These are phyloP conservation scores for Arabidopsis lyrata DNA, from an alignment of 441 rosid genomes.

Conservation along the genomic window DNA sequence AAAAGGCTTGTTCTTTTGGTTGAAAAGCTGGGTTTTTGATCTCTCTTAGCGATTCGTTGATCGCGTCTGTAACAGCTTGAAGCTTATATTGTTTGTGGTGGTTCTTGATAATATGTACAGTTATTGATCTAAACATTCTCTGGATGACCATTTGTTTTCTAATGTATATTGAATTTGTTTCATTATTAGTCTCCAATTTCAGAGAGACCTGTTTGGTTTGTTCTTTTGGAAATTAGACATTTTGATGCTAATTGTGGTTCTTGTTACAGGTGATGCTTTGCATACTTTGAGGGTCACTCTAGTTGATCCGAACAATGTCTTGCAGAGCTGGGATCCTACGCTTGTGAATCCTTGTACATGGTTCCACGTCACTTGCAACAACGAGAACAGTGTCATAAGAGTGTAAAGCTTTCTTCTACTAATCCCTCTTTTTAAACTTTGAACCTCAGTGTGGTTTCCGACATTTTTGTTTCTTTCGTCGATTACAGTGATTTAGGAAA, in stretches of 20 bases:
- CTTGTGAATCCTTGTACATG: slow-evolving; percentile 99
- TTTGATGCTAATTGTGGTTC: slow-evolving; percentile 25
- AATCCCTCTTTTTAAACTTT: slow-evolving; percentile 26
- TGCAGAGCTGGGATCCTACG: slow-evolving; percentile 99
- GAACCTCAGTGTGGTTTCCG: neutral
- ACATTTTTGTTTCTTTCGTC: slow-evolving; percentile 6
- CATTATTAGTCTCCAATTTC: neutral
- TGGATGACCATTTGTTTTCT: slow-evolving; percentile 13
- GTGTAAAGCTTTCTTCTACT: slow-evolving; percentile 59
- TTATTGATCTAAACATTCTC: slow-evolving; percentile 15
- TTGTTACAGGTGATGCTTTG: slow-evolving; percentile 86
- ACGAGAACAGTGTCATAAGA: slow-evolving; percentile 93
- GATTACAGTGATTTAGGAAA: slow-evolving; percentile 87
- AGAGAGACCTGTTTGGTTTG: neutral
- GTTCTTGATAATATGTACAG: neutral
- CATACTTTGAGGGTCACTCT: slow-evolving; percentile 81
- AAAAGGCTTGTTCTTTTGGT: neutral
- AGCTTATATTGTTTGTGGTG: slow-evolving; percentile 9
- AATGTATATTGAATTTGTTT: neutral
- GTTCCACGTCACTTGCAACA: slow-evolving; percentile 98
- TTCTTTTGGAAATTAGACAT: slow-evolving; percentile 8
- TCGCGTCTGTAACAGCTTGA: slow-evolving; percentile 13
- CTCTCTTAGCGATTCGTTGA: neutral
- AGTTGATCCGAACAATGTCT: slow-evolving; percentile 84
- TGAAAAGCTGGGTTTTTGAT: neutral